Conservation (phyloP, 305 asterid genomes). For the Solanum hybrid region DNA sequence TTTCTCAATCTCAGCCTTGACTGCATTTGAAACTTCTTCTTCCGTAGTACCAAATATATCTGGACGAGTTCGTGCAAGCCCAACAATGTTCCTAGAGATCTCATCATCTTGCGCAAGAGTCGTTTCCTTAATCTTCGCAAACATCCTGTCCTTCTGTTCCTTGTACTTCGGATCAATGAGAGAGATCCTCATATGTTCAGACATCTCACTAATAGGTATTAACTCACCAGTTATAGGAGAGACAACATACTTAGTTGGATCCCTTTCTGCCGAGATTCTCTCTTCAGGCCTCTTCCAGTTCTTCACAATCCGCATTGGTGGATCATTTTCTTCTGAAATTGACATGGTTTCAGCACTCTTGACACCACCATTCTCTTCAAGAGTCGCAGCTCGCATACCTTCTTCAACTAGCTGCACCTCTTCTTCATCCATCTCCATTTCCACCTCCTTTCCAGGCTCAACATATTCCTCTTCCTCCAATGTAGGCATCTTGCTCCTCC, state of each 20-base stretch:
- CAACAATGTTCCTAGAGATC: slow-evolving; percentile 80
- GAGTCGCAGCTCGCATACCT: slow-evolving; percentile 78
- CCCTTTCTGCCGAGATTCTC: slow-evolving; percentile 70
- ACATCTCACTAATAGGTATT: slow-evolving; percentile 75
- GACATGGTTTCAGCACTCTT: slow-evolving; percentile 37
- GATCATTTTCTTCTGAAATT: slow-evolving; percentile 50
- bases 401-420: slow-evolving; percentile 90
- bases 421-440: slow-evolving; percentile 98
- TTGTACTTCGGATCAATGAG: slow-evolving; percentile 86
- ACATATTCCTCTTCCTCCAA: slow-evolving; percentile 58
- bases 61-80: slow-evolving; percentile 88
- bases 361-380: slow-evolving; percentile 52
- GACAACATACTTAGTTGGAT: slow-evolving; percentile 66
- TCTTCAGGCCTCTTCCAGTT: slow-evolving; percentile 95
- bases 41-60: slow-evolving; percentile 95
- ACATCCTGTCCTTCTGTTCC: slow-evolving; percentile 96
- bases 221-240: slow-evolving; percentile 91
- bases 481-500: slow-evolving; percentile 76
- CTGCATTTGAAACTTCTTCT: slow-evolving; percentile 95
- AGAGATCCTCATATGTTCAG: slow-evolving; percentile 95
- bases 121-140: slow-evolving; percentile 90
- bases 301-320: slow-evolving; percentile 90
- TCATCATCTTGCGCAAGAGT: slow-evolving; percentile 96
- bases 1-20: slow-evolving; percentile 90
- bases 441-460: slow-evolving; percentile 88